Conservation (phyloP, 2,329 filamentous ascomycete species). For the Periconia sp. region DNA sequence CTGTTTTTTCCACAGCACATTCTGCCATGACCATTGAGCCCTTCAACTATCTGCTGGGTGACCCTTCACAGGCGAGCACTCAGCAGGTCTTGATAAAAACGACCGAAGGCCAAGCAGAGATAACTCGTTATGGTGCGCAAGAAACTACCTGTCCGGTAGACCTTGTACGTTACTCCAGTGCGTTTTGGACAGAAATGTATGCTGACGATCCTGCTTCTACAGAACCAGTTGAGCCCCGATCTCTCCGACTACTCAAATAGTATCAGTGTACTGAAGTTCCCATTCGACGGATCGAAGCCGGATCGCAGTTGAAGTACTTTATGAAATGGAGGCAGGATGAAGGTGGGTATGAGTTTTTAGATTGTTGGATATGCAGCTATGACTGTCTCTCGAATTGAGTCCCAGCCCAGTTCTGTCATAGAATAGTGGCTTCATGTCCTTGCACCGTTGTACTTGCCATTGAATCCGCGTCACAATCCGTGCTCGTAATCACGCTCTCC, state of each 20-base stretch:
- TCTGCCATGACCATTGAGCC: constrained; percentile 49
- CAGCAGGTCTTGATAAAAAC: constrained; percentile 48
- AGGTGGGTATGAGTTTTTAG: background rate
- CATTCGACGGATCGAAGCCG: background rate
- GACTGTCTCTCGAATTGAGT: too few species aligned
- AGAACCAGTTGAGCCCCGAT: background rate
- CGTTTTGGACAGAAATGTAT: background rate
- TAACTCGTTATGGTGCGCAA: background rate
- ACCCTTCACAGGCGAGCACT: constrained; percentile 45
- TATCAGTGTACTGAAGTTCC: background rate
- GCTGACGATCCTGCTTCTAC: background rate
- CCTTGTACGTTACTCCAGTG: background rate
- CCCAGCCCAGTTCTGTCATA: background rate
- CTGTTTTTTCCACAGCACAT: constrained; percentile 53
- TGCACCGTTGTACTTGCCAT: constrained; percentile 8
- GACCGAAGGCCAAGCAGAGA: constrained; percentile 23
- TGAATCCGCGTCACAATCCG: constrained; percentile 5
- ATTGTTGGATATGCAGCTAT: too few species aligned
- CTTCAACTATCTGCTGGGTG: constrained; percentile 48
- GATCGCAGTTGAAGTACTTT: background rate
- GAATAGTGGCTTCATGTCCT: constrained; percentile 9
- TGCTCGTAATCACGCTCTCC: constrained; percentile 14
- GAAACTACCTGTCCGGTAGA: background rate
- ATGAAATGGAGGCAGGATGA: background rate
- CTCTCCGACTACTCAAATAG: background rate